These are phyloP conservation scores for Phialophora verrucosa DNA, from an alignment of 2,329 filamentous ascomycete genomes.

Conservation along the genomic window DNA sequence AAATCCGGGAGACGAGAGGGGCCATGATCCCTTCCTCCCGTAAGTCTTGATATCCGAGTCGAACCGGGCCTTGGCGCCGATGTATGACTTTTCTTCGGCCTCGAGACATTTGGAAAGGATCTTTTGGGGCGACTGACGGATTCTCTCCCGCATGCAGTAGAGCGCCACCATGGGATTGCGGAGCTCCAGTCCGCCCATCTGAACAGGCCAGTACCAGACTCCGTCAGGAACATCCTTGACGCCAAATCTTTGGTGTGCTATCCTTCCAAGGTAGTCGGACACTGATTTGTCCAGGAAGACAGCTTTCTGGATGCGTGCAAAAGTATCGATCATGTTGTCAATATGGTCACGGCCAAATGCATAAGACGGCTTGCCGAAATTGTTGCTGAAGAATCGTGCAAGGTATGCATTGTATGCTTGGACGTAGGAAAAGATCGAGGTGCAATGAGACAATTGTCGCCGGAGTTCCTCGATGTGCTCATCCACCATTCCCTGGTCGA, in stretches of 20 bases:
- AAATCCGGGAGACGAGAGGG: conserved; percentile 8
- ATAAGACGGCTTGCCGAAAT: conserved; percentile 62
- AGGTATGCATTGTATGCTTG: conserved; percentile 67
- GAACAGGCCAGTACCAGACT: conserved; percentile 60
- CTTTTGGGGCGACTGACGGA: conserved; percentile 46
- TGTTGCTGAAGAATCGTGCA: conserved; percentile 62
- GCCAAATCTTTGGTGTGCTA: conserved; percentile 60
- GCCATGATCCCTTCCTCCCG: background rate
- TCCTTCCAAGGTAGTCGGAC: conserved; percentile 61
- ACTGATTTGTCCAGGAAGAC: conserved; percentile 59
- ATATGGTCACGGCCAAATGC: conserved; percentile 63
- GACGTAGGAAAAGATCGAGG: conserved; percentile 64
- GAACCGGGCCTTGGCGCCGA: conserved; percentile 14
- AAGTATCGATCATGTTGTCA: conserved; percentile 60
- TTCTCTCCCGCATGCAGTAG: conserved; percentile 53
- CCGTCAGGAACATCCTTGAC: conserved; percentile 56
- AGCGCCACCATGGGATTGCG: conserved; percentile 58
- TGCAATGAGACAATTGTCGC: conserved; percentile 61
- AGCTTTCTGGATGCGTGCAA: conserved; percentile 58
- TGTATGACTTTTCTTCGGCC: conserved; percentile 51
- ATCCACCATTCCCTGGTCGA: conserved; percentile 65
- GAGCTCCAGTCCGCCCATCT: conserved; percentile 58
- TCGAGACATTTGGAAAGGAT: conserved; percentile 45
- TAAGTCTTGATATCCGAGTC: conserved; percentile 3
- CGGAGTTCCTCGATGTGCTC: conserved; percentile 65